These are phyloP conservation scores for Phytophthora cryptogea DNA, from an alignment of 352 stramenopile species.

Conservation along the genomic window DNA sequence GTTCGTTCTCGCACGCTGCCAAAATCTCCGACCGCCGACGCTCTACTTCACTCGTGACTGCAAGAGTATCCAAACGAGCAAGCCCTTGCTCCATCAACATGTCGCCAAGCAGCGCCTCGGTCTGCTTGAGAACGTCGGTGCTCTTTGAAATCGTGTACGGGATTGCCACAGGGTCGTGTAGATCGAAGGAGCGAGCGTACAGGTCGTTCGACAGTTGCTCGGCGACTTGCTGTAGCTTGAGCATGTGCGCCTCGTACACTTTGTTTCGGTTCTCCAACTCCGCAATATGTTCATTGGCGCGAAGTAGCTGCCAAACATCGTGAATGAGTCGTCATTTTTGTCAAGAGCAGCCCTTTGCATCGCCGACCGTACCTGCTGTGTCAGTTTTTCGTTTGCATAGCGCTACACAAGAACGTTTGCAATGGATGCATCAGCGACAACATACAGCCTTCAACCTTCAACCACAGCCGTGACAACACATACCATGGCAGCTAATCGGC, in stretches of 20 bases:
- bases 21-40: conserved; percentile 63
- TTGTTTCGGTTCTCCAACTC: conserved; percentile 52
- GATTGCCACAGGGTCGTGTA: conserved; percentile 24
- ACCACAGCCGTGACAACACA: not conserved
- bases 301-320: conserved; percentile 35
- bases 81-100: conserved; percentile 48
- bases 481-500: conserved; percentile 43
- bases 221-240: conserved; percentile 40
- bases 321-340: not conserved
- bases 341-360: not conserved
- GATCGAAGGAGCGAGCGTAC: conserved; percentile 27
- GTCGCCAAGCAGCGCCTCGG: conserved; percentile 51
- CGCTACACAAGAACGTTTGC: conserved; percentile 34
- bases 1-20: conserved; percentile 61
- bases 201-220: conserved; percentile 31
- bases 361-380: conserved; percentile 48
- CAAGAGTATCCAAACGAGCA: conserved; percentile 34
- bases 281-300: conserved; percentile 49
- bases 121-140: conserved; percentile 60
- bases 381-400: conserved; percentile 62
- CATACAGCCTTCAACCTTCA: not conserved
- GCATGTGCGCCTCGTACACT: conserved; percentile 54
- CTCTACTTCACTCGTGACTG: conserved; percentile 45
- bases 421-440: conserved; percentile 8
- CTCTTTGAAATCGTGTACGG: conserved; percentile 44